Percentiles rank a stretch among this genome's conserved stretches.
These are phyloP conservation scores for Rubia yunnanensis DNA, from an alignment of 257 asterid genomes.

Conservation along the genomic window DNA sequence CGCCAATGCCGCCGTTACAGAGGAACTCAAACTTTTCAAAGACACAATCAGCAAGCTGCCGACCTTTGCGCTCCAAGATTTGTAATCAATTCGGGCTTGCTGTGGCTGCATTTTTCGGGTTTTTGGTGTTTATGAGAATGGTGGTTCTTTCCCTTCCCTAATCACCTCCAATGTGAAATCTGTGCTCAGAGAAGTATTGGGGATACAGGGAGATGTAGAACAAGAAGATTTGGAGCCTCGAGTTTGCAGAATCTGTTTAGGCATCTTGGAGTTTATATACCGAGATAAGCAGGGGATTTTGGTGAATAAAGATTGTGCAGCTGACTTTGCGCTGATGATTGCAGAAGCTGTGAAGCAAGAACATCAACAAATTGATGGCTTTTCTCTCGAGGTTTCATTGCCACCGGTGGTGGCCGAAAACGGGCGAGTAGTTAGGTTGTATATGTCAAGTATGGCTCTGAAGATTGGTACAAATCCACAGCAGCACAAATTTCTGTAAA, in stretches of 20 bases:
- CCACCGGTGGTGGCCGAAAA: slow-evolving; percentile 59
- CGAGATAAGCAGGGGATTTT: slow-evolving; percentile 30
- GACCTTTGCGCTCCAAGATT: slow-evolving; percentile 40
- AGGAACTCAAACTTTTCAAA: slow-evolving; percentile 27
- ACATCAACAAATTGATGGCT: slow-evolving; percentile 40
- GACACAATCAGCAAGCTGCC: slow-evolving; percentile 48
- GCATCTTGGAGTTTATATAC: slow-evolving; percentile 62
- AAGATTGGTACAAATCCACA: slow-evolving; percentile 43
- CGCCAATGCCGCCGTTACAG: slow-evolving; percentile 4
- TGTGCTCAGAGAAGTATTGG: slow-evolving; percentile 34
- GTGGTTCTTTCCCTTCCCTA: slow-evolving; percentile 36
- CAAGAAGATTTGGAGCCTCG: slow-evolving; percentile 27
- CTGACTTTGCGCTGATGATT: slow-evolving; percentile 42
- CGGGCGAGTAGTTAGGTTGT: slow-evolving; percentile 53
- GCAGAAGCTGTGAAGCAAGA: slow-evolving; percentile 47
- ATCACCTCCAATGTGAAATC: slow-evolving; percentile 25
- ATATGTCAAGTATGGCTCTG: slow-evolving; percentile 49
- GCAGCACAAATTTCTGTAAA: slow-evolving; percentile 35
- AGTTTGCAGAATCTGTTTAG: slow-evolving; percentile 62
- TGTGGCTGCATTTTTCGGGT: slow-evolving; percentile 47
- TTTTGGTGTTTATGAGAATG: slow-evolving; percentile 38
- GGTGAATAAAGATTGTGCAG: slow-evolving; percentile 39
- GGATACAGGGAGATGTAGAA: slow-evolving; percentile 25
- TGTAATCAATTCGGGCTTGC: slow-evolving; percentile 65
- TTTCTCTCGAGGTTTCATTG: slow-evolving; percentile 64